Evolutionary conservation across 73 alveolate genomes (phyloP).

Genomic region (Stentor coeruleus): DNA sequence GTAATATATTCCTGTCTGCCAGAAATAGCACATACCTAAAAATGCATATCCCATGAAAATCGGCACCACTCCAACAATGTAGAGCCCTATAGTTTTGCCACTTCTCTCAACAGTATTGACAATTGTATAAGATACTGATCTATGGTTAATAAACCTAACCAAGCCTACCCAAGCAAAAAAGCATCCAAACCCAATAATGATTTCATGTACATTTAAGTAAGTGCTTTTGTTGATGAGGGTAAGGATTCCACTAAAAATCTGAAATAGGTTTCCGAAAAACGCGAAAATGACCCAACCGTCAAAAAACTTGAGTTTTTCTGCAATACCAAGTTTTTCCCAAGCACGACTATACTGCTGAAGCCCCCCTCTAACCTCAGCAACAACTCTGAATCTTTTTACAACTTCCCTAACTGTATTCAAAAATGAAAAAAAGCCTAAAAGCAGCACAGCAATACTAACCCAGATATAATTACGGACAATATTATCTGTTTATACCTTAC

Average conservation of each 20-base stretch:
- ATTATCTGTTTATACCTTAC: constrained; percentile 20
- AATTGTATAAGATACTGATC: background rate
- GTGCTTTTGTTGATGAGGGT: constrained; percentile 4
- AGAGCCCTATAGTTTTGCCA: background rate
- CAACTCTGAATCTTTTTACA: background rate
- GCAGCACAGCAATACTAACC: background rate
- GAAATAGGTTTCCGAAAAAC: background rate
- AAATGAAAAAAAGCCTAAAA: background rate
- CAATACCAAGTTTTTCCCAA: background rate
- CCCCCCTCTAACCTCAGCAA: background rate
- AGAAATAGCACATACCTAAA: constrained; percentile 13
- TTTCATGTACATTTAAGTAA: background rate
- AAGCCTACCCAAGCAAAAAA: constrained; percentile 23
- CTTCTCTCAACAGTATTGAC: constrained; percentile 9
- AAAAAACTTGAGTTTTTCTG: background rate
- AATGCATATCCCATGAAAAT: constrained; percentile 11
- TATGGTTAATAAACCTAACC: constrained; percentile 2
- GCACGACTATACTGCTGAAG: background rate
- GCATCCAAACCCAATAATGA: constrained; percentile 4
- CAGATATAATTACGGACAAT: background rate
- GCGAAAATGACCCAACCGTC: constrained; percentile 13
- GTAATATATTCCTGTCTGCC: constrained; percentile 1
- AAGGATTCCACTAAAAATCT: constrained; percentile 8
- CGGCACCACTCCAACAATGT: background rate
- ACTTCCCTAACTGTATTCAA: background rate